Conservation (phyloP, 352 stramenopile genomes). For the Thalassiosira hispida region DNA sequence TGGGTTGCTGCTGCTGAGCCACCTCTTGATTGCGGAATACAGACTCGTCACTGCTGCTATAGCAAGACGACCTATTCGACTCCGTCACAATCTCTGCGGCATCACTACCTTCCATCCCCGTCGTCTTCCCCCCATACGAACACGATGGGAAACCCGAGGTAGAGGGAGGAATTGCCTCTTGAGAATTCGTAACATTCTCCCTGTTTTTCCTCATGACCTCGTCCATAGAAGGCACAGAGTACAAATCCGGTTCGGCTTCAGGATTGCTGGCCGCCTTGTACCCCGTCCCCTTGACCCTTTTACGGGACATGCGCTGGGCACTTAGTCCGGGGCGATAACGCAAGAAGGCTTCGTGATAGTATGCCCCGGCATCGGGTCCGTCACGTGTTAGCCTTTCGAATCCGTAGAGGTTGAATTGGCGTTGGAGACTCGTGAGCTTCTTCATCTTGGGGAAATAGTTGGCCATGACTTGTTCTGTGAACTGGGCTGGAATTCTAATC, state of each 20-base stretch:
- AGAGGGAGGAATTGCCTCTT: too few species aligned
- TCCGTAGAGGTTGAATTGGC: conserved; percentile 88
- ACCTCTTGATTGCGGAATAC: too few species aligned
- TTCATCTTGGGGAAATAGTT: conserved; percentile 88
- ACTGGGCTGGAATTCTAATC: conserved; percentile 86
- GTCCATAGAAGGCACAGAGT: conserved; percentile 45
- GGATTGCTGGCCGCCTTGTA: conserved; percentile 56
- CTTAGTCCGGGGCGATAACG: conserved; percentile 39
- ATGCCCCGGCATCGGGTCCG: conserved; percentile 86
- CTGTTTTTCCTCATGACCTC: not conserved
- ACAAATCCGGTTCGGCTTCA: conserved; percentile 72
- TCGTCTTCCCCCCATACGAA: too few species aligned
- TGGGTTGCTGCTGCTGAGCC: too few species aligned
- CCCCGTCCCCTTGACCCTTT: conserved; percentile 62
- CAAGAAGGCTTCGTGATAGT: conserved; percentile 72
- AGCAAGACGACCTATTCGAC: too few species aligned
- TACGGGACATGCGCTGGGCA: conserved; percentile 19
- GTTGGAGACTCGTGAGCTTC: conserved; percentile 89
- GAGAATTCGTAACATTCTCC: too few species aligned
- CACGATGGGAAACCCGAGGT: too few species aligned
- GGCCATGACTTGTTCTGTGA: conserved; percentile 85
- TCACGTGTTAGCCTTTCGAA: conserved; percentile 80
- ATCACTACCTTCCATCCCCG: too few species aligned
- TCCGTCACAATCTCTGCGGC: too few species aligned
- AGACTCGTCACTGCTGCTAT: too few species aligned